These are phyloP conservation scores for Lasiosphaeria ovina DNA, from an alignment of 495 filamentous ascomycete genomes.

Conservation along the genomic window DNA sequence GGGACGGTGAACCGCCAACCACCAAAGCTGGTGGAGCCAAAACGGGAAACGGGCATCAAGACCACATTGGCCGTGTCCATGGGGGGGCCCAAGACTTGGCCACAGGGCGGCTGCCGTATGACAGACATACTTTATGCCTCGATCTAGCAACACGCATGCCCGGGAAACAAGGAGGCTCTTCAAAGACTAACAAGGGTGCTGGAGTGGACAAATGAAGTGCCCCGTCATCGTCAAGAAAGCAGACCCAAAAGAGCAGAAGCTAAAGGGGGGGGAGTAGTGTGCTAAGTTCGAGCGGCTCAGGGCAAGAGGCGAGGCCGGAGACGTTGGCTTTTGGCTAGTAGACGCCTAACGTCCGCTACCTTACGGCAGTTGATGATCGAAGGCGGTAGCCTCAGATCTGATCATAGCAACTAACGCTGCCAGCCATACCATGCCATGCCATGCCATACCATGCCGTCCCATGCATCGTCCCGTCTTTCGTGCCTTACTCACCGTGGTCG, in stretches of 20 bases:
- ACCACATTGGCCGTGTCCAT: slow-evolving; percentile 2
- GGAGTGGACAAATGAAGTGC: slow-evolving; percentile 9
- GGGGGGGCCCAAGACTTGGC: slow-evolving; percentile 6
- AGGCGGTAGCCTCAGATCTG: neutral
- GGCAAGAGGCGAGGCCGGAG: slow-evolving; percentile 8
- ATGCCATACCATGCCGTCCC: no score
- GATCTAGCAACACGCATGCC: slow-evolving; percentile 18
- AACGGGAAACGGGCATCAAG: slow-evolving; percentile 14
- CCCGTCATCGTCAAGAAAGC: neutral
- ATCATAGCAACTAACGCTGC: neutral
- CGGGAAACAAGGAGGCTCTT: slow-evolving; percentile 18
- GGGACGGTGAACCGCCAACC: slow-evolving; percentile 18
- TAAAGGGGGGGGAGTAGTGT: neutral
- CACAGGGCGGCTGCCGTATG: slow-evolving; percentile 24
- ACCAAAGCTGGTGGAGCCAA: slow-evolving; percentile 19
- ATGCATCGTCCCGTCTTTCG: slow-evolving; percentile 2
- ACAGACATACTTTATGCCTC: slow-evolving; percentile 23
- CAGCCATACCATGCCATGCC: no score
- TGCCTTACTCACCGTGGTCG: slow-evolving; percentile 4
- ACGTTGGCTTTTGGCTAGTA: slow-evolving; percentile 3
- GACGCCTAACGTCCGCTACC: slow-evolving; percentile 2
- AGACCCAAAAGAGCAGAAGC: neutral
- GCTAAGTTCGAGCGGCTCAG: neutral
- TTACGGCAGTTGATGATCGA: slow-evolving; percentile 21
- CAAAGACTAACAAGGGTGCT: slow-evolving; percentile 12